Base-by-base conservation (phyloP, 352 stramenopile species). In the Halophytophthora polymorphica region DNA sequence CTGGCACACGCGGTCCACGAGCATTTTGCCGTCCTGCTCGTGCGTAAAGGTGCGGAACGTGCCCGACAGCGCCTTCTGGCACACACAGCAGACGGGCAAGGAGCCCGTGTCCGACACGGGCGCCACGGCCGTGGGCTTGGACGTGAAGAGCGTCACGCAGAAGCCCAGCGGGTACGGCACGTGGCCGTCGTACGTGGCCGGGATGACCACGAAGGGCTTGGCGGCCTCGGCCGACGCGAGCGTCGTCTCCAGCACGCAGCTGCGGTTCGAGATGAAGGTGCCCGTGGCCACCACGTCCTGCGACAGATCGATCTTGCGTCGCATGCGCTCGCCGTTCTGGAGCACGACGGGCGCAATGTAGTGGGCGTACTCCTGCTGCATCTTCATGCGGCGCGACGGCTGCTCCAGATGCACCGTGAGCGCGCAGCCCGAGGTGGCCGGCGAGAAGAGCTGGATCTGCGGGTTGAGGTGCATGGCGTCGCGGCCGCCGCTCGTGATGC, bases 191-290 rank as follows among this genome's bases (percentile, higher is more conserved):
- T 88, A 88, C 19, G 77, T 88, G 23, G 71, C 77, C 3, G 77
- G 75, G n/a, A 83, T 82, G 17, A 88, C 67, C 4, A 85, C 74
- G 45, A 80, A 86, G 6, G 74, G 75, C 31, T 78, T 73, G 6
- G 65, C 73, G 4, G 59, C 58, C 25, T 69, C 63, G 8, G 46
- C 38, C 11, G 67, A 65, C 50, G 77, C 69, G 18, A 89, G 74
- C 28, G 59, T 53, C 7, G 76, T 54, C 29, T 88, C 73, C 10
- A 91, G 34, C 41, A 91, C 36, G 25, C 74, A 90, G 46, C 83
- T 91, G 34, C 83, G 80, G 62, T 86, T 93, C 25, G 83, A 93
- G 44, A 93, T 90, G 53, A 93, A 93, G 11, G 81, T 93, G 29
- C 83, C 83, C 4, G 74, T 92, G 40, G 81, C 73, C 21, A 93